Base-by-base conservation (phyloP, 257 asterid genomes). In the Solanum appendiculatum region DNA sequence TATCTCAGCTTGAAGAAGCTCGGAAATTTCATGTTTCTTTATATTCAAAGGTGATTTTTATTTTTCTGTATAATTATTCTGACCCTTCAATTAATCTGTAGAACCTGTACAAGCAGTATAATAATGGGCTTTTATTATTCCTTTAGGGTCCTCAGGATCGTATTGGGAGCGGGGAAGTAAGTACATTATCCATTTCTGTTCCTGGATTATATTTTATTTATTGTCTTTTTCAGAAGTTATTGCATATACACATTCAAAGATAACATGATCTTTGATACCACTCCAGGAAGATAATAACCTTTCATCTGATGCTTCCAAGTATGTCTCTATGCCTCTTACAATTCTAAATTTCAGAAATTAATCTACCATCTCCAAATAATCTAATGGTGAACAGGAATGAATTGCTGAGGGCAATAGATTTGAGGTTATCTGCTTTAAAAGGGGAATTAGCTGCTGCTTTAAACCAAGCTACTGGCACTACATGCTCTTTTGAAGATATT, bases 1-100 rank as follows among this genome's bases (percentile, higher is more conserved):
- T 97, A 89, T 91, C 94, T 92, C 99, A 94, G 94, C 94, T 97
- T 69, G 99, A 94, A 90, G 99, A 94, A 90, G 94, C 98, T 86
- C 92, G 94, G 21, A 90, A 78, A 36, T 97, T 95, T 91, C 99
- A 97, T 89, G 88, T 92, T 85, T 95, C 98, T 27, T 89, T 95
- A 21, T 92, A 94, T 92, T 86, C 90, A 48, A 95, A 91, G 98
- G 99, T 95, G 91, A 89, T 87, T 64, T 54, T 86, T 80, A 72
- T 87, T 44, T 7, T 86, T 86, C 63, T 27, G n/a, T 80, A 46
- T 80, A 27, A 80, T 44, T 46, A 5, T 5, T 80, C 13, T 80
- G 31, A 20, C 16, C 58, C 75, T 68, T 37, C 66, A 85, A 60
- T 82, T 84, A 58, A 85, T 89, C 48, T 87, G 80, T 87, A 10